phyloP scores from a whole-genome alignment of 805 yeast genomes.

The Starmerella apis region DNA sequence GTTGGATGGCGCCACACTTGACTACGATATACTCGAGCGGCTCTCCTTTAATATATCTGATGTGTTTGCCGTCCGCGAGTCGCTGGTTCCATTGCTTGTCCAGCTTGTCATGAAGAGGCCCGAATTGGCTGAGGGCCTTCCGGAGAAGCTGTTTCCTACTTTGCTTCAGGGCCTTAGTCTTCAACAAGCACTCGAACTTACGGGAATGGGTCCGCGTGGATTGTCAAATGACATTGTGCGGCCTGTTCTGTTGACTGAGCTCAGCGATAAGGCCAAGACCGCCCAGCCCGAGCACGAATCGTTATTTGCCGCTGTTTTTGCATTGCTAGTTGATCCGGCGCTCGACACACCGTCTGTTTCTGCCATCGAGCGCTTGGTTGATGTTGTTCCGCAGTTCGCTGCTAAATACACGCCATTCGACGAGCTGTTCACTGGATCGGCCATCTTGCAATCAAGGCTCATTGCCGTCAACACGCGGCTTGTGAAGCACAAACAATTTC shows the following conservation, averaged over 20 bases:
- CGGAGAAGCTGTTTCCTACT: conserved; percentile 14
- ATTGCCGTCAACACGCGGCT: conserved; percentile 21
- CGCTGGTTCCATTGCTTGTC: conserved; percentile 18
- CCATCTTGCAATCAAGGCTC: conserved; percentile 20
- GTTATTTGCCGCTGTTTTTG: conserved; percentile 10
- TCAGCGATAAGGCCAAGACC: conserved; percentile 9
- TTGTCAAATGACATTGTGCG: conserved; percentile 15
- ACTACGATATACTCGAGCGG: conserved; percentile 12
- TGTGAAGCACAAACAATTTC: conserved; percentile 8
- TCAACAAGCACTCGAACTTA: conserved; percentile 13
- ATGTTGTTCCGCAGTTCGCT: conserved; percentile 7
- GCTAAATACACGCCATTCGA: conserved; percentile 15
- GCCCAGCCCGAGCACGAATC: background rate
- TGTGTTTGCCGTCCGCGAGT: conserved; percentile 8
- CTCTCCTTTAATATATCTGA: conserved; percentile 6
- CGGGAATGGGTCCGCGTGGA: conserved; percentile 1
- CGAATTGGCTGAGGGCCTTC: conserved; percentile 12
- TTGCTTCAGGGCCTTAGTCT: conserved; percentile 15
- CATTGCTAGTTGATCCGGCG: conserved; percentile 14
- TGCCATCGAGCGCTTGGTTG: conserved; percentile 8
- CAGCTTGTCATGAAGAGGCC: conserved; percentile 12
- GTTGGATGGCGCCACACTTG: conserved; percentile 8
- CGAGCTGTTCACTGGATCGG: conserved; percentile 15
- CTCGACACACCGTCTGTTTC: conserved; percentile 14
- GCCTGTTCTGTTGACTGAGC: conserved; percentile 14